These are phyloP conservation scores for Samsoniella hepiali DNA, from an alignment of 2,329 filamentous ascomycete species.

Conservation along the genomic window DNA sequence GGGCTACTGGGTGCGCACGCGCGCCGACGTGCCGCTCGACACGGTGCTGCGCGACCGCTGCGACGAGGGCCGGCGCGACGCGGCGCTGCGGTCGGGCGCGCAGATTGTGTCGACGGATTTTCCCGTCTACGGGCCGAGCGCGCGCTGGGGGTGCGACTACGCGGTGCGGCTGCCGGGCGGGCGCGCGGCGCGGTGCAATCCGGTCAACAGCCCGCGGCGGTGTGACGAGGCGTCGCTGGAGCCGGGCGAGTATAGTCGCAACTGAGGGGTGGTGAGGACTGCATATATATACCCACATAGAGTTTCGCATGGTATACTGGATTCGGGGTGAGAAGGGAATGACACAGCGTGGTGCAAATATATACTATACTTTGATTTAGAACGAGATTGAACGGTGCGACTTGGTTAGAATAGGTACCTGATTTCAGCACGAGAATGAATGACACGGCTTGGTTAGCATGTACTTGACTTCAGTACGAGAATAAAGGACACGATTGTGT, in stretches of 20 bases:
- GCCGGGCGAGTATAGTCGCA: constrained; percentile 23
- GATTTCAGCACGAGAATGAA: too few relatives aligned
- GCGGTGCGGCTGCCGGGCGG: constrained; percentile 25
- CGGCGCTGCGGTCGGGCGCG: constrained; percentile 44
- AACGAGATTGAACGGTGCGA: too few relatives aligned
- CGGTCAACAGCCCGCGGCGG: constrained; percentile 23
- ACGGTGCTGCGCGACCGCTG: constrained; percentile 40
- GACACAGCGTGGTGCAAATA: too few relatives aligned
- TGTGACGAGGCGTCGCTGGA: constrained; percentile 25
- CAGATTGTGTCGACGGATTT: constrained; percentile 50
- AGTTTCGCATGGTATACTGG: not conserved
- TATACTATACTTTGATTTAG: too few relatives aligned
- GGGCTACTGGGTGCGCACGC: constrained; percentile 48
- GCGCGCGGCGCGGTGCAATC: constrained; percentile 32
- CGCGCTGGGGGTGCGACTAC: constrained; percentile 47
- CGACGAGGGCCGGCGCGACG: constrained; percentile 38
- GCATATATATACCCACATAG: not conserved
- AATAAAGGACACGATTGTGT: too few relatives aligned
- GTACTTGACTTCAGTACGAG: too few relatives aligned
- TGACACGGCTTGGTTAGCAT: too few relatives aligned
- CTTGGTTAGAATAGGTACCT: too few relatives aligned
- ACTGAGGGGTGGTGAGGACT: constrained; percentile 11
- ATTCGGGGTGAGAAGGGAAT: not conserved
- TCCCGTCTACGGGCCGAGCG: constrained; percentile 43
- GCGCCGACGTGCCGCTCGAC: constrained; percentile 43